These are phyloP conservation scores for Stephania yunnanensis DNA, from an alignment of 164 flowering plant species.

Conservation along the genomic window DNA sequence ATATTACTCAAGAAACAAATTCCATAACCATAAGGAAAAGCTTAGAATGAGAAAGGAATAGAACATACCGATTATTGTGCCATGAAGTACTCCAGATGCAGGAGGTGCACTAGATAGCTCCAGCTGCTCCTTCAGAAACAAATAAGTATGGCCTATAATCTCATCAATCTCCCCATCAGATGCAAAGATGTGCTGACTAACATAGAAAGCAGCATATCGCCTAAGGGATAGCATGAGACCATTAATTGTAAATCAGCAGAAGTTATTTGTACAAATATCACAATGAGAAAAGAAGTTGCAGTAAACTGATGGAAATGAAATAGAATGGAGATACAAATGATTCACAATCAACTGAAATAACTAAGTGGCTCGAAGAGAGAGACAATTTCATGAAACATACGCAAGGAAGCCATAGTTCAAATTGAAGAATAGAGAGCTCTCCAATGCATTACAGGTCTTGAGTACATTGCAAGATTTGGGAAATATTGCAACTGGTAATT, in stretches of 20 bases:
- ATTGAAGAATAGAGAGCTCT: neutral
- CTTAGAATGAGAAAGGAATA: neutral
- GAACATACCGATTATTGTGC: constrained; percentile 63
- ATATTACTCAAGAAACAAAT: no score
- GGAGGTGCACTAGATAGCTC: constrained; percentile 51
- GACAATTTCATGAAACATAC: neutral
- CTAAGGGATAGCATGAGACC: constrained; percentile 29
- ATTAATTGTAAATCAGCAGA: constrained; percentile 2
- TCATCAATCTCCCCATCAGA: constrained; percentile 56
- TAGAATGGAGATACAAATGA: neutral
- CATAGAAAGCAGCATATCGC: constrained; percentile 63
- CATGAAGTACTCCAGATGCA: constrained; percentile 69
- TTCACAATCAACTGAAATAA: no score
- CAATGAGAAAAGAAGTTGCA: no score
- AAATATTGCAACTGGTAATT: no score
- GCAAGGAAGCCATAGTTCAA: neutral
- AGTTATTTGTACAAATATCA: neutral
- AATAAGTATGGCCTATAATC: constrained; percentile 68
- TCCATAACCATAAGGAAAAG: neutral
- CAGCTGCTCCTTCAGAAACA: constrained; percentile 78
- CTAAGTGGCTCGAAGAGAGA: neutral
- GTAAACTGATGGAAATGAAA: neutral
- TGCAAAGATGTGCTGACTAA: constrained; percentile 44
- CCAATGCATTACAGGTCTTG: no score
- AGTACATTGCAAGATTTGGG: no score